phyloP scores from a whole-genome alignment of 805 yeast genomes.

The Metschnikowia bowlesiae region DNA sequence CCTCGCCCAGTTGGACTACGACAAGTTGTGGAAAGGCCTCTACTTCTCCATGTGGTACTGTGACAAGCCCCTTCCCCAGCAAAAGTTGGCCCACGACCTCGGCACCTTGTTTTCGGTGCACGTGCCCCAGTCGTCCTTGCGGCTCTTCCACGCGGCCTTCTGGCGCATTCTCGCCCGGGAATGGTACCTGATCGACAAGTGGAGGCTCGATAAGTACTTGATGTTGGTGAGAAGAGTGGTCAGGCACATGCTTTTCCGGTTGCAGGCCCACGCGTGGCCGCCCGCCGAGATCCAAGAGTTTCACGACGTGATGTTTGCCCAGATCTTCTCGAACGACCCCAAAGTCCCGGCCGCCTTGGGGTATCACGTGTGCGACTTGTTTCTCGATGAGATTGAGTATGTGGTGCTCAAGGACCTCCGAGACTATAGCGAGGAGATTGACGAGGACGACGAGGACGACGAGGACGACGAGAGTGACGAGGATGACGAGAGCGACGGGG shows the following conservation, averaged over 20 bases:
- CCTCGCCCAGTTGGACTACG: constrained; percentile 51
- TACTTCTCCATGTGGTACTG: constrained; percentile 95
- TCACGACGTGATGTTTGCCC: constrained; percentile 36
- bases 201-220: constrained; percentile 84
- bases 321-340: constrained; percentile 55
- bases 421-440: constrained; percentile 39
- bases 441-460: constrained; percentile 17
- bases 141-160: constrained; percentile 62
- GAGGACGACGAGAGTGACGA: constrained; percentile 4
- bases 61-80: constrained; percentile 91
- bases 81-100: constrained; percentile 67
- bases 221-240: constrained; percentile 74
- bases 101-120: constrained; percentile 51
- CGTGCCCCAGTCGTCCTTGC: constrained; percentile 40
- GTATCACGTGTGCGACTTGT: constrained; percentile 79
- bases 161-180: constrained; percentile 77
- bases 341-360: constrained; percentile 72
- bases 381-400: constrained; percentile 76
- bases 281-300: constrained; percentile 42
- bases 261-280: constrained; percentile 51
- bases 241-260: constrained; percentile 56
- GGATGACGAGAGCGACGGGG: neutral
- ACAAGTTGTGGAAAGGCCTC: constrained; percentile 94
- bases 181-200: constrained; percentile 80
- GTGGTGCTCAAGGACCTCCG: constrained; percentile 49